Evolutionary conservation across 1,284 basidiomycete genomes (phyloP).

Genomic region (Hemileia vastatrix): DNA sequence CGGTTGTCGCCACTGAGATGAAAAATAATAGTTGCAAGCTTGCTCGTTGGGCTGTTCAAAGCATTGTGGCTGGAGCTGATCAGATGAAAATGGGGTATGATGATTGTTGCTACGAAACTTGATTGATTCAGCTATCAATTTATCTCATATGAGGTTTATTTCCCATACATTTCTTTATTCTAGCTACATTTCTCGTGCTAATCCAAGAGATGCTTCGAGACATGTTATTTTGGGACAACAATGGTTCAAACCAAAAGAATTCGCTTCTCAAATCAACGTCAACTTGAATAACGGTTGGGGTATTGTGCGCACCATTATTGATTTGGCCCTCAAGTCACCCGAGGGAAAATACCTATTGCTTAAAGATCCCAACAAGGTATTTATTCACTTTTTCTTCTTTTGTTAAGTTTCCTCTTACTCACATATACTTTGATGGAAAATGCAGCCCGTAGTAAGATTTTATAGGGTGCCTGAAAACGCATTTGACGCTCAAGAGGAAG

Average conservation of each 20-base stretch:
- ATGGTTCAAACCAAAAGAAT: slow-evolving; percentile 86
- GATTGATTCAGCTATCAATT: background rate
- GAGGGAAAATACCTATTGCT: slow-evolving; percentile 93
- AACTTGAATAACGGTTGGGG: slow-evolving; percentile 96
- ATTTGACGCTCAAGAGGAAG: slow-evolving; percentile 53
- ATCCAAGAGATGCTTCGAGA: slow-evolving; percentile 84
- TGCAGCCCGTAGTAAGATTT: slow-evolving; percentile 77
- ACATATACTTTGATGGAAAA: slow-evolving; percentile 26
- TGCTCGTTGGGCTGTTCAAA: slow-evolving; percentile 94
- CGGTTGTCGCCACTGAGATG: slow-evolving; percentile 98
- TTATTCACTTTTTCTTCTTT: slow-evolving; percentile 13
- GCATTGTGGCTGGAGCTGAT: slow-evolving; percentile 88
- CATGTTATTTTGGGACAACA: slow-evolving; percentile 93
- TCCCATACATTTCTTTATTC: background rate
- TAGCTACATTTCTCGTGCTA: slow-evolving; percentile 72
- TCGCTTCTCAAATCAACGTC: slow-evolving; percentile 89
- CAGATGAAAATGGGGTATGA: slow-evolving; percentile 92
- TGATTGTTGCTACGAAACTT: background rate
- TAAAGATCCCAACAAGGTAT: slow-evolving; percentile 90
- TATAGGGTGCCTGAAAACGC: slow-evolving; percentile 82
- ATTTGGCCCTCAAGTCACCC: slow-evolving; percentile 84
- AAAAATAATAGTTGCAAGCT: slow-evolving; percentile 99
- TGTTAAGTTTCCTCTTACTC: slow-evolving; percentile 24
- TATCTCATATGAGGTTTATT: background rate
- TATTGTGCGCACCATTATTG: slow-evolving; percentile 86